A percentile compares a stretch with the other conserved stretches of the same genome.
Conservation (phyloP, 352 stramenopile species). For the Aphanomyces cochlioides region DNA sequence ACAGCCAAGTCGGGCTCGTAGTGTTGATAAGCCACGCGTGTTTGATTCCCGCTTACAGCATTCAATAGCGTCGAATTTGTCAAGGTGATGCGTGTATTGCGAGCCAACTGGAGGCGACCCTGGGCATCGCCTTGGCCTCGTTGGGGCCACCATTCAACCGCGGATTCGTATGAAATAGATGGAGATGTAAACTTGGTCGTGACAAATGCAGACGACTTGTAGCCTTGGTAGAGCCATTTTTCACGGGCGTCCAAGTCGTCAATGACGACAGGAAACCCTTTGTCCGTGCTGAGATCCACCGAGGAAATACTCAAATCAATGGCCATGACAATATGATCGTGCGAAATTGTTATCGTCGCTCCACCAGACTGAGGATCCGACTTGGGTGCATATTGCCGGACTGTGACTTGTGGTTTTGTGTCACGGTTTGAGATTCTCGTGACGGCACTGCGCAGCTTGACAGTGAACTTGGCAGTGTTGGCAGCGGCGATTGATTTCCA, state of each 20-base stretch:
- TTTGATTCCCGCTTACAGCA: background rate
- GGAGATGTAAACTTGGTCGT: background rate
- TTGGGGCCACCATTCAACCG: background rate
- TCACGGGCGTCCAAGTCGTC: background rate
- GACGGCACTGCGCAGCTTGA: background rate
- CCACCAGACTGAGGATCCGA: too few relatives aligned
- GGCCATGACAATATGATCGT: slow-evolving; percentile 1
- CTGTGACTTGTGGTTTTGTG: too few relatives aligned
- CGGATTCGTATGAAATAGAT: background rate
- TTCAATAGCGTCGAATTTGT: background rate
- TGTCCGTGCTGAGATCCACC: too few relatives aligned
- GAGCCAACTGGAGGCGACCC: background rate
- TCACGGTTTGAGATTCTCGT: too few relatives aligned
- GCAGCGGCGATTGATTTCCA: background rate
- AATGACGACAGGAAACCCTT: background rate
- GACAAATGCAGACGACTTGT: background rate
- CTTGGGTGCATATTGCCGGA: too few relatives aligned
- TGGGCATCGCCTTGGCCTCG: background rate
- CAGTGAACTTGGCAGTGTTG: background rate
- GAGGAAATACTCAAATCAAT: background rate
- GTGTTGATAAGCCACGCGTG: slow-evolving; percentile 1
- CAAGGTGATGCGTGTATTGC: background rate
- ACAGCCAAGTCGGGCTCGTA: background rate
- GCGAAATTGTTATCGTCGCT: too few relatives aligned
- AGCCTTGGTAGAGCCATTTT: background rate